A percentile compares a stretch with the other conserved stretches of the same genome.
phyloP scores from a whole-genome alignment of 2,329 filamentous ascomycete genomes.

The Simplicillium aogashimaense region DNA sequence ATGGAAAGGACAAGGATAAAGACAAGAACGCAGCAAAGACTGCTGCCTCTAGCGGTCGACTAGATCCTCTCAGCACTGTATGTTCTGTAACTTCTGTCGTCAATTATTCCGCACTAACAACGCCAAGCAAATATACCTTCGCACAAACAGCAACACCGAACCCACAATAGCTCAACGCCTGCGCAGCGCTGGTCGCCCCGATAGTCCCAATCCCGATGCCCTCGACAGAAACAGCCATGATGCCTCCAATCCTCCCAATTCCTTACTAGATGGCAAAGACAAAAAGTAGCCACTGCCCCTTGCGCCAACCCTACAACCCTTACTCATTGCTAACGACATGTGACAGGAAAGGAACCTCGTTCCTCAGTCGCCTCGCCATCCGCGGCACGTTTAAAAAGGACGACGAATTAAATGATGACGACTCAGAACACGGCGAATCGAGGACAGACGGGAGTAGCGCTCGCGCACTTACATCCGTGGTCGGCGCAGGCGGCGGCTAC shows the following conservation, averaged over 20 bases:
- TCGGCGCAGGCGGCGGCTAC: constrained; percentile 59
- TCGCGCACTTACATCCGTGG: constrained; percentile 67
- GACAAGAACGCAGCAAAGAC: not conserved
- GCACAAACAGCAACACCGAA: constrained; percentile 24
- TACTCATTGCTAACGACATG: too few relatives aligned
- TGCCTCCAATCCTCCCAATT: constrained; percentile 19
- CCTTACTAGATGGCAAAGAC: constrained; percentile 31
- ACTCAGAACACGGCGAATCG: constrained; percentile 55
- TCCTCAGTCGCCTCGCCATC: constrained; percentile 73
- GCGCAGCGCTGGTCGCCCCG: constrained; percentile 40
- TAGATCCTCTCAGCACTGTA: not conserved
- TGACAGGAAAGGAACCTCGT: constrained; percentile 73
- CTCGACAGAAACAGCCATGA: constrained; percentile 31
- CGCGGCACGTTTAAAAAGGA: constrained; percentile 66
- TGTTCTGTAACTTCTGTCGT: too few relatives aligned
- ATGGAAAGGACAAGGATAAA: not conserved
- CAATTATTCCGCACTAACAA: too few relatives aligned
- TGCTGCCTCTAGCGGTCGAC: not conserved
- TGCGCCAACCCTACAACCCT: constrained; percentile 1
- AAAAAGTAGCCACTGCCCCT: constrained; percentile 43
- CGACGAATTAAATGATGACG: constrained; percentile 16
- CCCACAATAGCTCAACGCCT: constrained; percentile 44
- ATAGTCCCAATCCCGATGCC: constrained; percentile 36
- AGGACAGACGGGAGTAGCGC: constrained; percentile 76
- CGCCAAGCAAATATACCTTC: constrained; percentile 28